These are phyloP conservation scores for Flaveria robusta DNA, from an alignment of 129 eudicot species.

Conservation along the genomic window DNA sequence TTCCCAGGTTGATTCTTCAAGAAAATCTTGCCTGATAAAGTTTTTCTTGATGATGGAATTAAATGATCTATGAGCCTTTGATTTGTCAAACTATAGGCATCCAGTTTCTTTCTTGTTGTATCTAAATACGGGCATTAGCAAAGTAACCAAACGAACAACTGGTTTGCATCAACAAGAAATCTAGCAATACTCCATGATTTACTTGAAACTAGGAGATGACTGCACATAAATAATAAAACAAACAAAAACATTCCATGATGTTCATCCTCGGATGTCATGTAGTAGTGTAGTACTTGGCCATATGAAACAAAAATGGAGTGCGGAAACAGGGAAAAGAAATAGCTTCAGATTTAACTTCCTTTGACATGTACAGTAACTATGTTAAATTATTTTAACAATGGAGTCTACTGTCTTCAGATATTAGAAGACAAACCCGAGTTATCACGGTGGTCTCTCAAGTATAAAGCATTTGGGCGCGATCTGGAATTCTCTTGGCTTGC, in stretches of 20 bases:
- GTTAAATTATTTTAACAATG: not conserved
- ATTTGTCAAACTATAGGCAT: not conserved
- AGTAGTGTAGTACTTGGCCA: not conserved
- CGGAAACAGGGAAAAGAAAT: not conserved
- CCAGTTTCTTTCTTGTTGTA: not conserved
- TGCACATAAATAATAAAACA: not conserved
- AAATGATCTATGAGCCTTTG: not conserved
- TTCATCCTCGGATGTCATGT: not conserved
- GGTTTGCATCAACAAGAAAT: not conserved
- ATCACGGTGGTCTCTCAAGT: constrained; percentile 94
- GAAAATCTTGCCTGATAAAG: not conserved
- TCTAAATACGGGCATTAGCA: not conserved
- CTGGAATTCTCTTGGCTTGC: constrained; percentile 99
- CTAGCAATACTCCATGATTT: not conserved
- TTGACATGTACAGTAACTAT: not conserved
- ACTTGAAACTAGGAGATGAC: not conserved
- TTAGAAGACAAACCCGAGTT: constrained; percentile 88
- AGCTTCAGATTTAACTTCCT: constrained; percentile 8
- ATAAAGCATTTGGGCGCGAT: constrained; percentile 87
- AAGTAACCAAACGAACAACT: not conserved
- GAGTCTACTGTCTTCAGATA: constrained; percentile 50
- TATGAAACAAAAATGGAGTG: not conserved
- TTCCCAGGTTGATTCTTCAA: not conserved
- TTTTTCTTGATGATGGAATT: not conserved
- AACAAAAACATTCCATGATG: not conserved